Evolutionary conservation across 176 grass and related monocot species (phyloP).

Genomic region (Lolium multiflorum): DNA sequence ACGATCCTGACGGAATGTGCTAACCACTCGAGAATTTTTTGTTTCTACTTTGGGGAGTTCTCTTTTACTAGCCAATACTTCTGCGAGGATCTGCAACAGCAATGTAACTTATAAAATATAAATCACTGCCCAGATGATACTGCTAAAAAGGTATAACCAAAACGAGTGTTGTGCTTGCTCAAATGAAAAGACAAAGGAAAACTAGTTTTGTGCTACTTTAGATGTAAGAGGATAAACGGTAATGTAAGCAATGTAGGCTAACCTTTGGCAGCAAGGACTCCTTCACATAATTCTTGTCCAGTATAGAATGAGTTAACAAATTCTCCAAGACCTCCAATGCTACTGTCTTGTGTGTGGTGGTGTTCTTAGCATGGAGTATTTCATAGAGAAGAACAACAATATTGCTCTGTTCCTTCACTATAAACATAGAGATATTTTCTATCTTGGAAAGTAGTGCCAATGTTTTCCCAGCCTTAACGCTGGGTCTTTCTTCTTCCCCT

Average conservation of each 20-base stretch:
- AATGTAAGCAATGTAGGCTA: neutral
- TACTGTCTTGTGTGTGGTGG: too few species aligned
- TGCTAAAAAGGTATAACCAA: neutral
- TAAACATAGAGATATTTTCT: too few species aligned
- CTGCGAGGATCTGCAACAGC: neutral
- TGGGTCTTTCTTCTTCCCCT: neutral
- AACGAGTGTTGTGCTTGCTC: neutral
- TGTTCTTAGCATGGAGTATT: neutral
- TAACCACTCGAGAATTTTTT: neutral
- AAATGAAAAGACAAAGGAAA: too few species aligned
- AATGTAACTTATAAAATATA: neutral
- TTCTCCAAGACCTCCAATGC: neutral
- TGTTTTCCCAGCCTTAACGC: neutral
- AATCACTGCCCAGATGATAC: neutral
- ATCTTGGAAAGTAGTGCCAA: neutral
- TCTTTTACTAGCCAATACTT: neutral
- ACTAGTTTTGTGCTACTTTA: neutral
- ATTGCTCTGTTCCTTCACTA: too few species aligned
- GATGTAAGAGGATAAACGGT: neutral
- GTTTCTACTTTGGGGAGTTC: neutral
- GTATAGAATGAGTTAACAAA: neutral
- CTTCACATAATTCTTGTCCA: neutral
- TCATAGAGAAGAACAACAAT: too few species aligned
- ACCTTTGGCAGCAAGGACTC: neutral
- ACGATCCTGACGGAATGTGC: too few species aligned